A percentile compares a stretch with the other conserved stretches of the same genome.
phyloP scores from a whole-genome alignment of 176 grass and related monocot genomes.

The Oryza glaberrima region DNA sequence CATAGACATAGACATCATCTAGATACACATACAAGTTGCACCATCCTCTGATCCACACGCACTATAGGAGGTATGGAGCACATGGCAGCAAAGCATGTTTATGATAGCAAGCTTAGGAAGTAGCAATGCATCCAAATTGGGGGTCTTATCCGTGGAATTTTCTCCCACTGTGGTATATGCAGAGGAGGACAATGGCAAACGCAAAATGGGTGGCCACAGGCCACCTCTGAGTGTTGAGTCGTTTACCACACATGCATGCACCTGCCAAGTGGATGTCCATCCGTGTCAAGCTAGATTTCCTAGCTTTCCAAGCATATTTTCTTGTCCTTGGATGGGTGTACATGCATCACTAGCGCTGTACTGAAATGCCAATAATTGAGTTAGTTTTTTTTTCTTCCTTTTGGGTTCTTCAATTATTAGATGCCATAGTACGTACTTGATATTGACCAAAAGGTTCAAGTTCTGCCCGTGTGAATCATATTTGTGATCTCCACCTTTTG shows the following conservation, averaged over 20 bases:
- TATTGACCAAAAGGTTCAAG: constrained; percentile 7
- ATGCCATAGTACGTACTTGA: constrained; percentile 11
- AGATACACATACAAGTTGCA: neutral
- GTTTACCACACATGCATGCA: neutral
- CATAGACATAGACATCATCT: neutral
- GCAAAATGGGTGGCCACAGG: neutral
- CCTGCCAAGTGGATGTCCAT: constrained; percentile 15
- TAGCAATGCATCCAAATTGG: neutral
- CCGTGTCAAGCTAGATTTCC: constrained; percentile 16
- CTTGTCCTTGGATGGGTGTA: constrained; percentile 8
- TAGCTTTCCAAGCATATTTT: constrained; percentile 19
- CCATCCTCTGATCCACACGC: neutral
- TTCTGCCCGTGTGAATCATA: constrained; percentile 3
- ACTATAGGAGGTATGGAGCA: neutral
- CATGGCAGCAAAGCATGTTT: neutral
- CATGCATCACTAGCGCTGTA: neutral
- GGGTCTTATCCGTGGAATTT: neutral
- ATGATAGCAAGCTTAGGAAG: neutral
- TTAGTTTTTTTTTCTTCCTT: neutral
- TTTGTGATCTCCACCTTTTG: neutral
- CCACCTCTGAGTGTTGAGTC: neutral
- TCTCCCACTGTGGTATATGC: neutral
- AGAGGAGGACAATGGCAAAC: neutral
- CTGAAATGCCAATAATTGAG: constrained; percentile 37
- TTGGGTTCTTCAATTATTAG: constrained; percentile 16